Conservation (phyloP, 176 grass and related monocot species). For the Rhynchospora pubera region DNA sequence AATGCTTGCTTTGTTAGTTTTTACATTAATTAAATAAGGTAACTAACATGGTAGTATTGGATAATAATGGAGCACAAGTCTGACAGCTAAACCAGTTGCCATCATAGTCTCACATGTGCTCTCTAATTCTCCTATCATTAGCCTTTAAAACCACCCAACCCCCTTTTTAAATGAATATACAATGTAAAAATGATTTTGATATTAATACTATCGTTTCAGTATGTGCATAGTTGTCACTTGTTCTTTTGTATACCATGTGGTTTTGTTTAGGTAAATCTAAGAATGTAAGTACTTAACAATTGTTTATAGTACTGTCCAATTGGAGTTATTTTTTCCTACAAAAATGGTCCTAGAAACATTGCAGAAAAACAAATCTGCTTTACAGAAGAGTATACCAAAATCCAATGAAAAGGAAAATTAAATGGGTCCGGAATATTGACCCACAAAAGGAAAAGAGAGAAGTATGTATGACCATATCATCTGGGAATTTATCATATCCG, state of each 20-base stretch:
- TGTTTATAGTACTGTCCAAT: background rate
- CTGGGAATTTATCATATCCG: background rate
- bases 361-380: background rate
- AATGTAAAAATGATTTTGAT: background rate
- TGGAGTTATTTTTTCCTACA: background rate
- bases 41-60: conserved; percentile 9
- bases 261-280: background rate
- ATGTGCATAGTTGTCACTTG: background rate
- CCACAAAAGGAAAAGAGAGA: background rate
- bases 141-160: background rate
- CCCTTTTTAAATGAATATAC: background rate
- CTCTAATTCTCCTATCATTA: conserved; percentile 18
- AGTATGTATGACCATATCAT: background rate
- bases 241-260: conserved; percentile 1
- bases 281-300: background rate
- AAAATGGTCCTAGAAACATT: background rate
- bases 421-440: background rate
- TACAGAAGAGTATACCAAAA: background rate
- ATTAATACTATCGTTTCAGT: background rate
- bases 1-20: background rate
- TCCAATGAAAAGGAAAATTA: background rate
- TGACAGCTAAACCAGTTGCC: conserved; percentile 10
- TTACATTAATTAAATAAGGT: background rate
- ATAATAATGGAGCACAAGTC: conserved; percentile 19
- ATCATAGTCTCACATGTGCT: conserved; percentile 18